Evolutionary conservation across 2,329 filamentous ascomycete genomes (phyloP).

Genomic region (Penicillium hesseltinei): DNA sequence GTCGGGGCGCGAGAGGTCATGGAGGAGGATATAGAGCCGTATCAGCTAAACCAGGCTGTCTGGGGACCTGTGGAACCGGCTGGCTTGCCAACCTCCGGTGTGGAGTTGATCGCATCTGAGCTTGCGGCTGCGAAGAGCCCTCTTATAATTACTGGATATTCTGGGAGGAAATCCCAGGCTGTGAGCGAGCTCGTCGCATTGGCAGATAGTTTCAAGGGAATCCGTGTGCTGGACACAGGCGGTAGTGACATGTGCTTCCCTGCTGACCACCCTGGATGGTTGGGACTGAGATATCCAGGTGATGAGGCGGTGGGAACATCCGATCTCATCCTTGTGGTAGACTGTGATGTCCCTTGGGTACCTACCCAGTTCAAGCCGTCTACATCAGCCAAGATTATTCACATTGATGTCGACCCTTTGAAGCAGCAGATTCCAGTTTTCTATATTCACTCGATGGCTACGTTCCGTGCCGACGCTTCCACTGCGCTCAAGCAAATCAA

Average conservation of each 20-base stretch:
- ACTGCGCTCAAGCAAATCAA: conserved; percentile 69
- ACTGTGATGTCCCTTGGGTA: conserved; percentile 94
- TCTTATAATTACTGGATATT: conserved; percentile 52
- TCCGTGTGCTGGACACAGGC: conserved; percentile 54
- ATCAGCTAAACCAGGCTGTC: conserved; percentile 63
- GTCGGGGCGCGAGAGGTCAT: conserved; percentile 76
- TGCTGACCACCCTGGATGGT: conserved; percentile 52
- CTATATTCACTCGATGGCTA: conserved; percentile 64
- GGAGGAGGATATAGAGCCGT: conserved; percentile 78
- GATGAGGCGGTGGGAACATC: conserved; percentile 72
- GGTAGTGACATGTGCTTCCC: conserved; percentile 54
- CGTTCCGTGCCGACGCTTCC: conserved; percentile 66
- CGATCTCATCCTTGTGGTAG: conserved; percentile 79
- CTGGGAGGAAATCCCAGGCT: conserved; percentile 46
- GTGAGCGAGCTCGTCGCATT: conserved; percentile 48
- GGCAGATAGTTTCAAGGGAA: conserved; percentile 48
- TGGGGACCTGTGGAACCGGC: conserved; percentile 72
- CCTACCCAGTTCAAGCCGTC: conserved; percentile 68
- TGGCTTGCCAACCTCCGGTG: conserved; percentile 53
- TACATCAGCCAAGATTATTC: conserved; percentile 57
- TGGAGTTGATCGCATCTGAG: conserved; percentile 45
- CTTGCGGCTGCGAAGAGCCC: conserved; percentile 50
- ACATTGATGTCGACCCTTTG: conserved; percentile 65
- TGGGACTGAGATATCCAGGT: conserved; percentile 70
- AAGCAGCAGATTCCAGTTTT: conserved; percentile 73